Percentiles rank a stretch among this genome's conserved stretches.
Evolutionary conservation across 1,284 basidiomycete genomes (phyloP).

Genomic region (Apiotrichum porosum): DNA sequence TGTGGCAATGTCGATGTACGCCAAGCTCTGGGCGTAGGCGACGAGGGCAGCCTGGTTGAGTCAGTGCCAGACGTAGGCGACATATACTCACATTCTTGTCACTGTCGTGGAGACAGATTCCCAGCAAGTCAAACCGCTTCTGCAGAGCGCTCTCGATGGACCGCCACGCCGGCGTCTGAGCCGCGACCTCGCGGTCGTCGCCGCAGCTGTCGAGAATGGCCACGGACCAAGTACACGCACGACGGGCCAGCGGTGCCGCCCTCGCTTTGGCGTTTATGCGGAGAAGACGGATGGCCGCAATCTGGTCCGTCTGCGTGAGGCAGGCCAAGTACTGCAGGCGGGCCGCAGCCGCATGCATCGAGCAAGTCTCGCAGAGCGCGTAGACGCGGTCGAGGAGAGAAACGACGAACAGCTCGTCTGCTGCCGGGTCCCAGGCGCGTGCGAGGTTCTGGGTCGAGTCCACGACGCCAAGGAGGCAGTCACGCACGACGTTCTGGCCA

Average conservation of each 20-base stretch:
- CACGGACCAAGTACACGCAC: conserved; percentile 26
- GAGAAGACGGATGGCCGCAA: conserved; percentile 34
- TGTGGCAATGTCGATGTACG: conserved; percentile 2
- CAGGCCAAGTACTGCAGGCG: background rate
- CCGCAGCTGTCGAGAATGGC: conserved; percentile 8
- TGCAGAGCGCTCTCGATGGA: conserved; percentile 3
- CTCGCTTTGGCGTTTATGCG: conserved; percentile 22
- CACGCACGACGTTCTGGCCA: background rate
- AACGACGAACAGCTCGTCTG: background rate
- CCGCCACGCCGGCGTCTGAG: background rate
- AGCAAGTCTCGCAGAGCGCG: background rate
- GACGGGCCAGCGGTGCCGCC: conserved; percentile 28
- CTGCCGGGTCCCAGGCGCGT: conserved; percentile 5
- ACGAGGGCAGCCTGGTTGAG: conserved; percentile 17
- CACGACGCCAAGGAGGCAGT: conserved; percentile 3
- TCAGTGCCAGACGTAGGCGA: background rate
- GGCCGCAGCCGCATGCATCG: background rate
- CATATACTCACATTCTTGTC: conserved; percentile 49
- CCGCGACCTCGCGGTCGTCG: conserved; percentile 5
- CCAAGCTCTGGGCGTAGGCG: conserved; percentile 17
- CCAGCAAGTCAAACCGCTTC: conserved; percentile 71
- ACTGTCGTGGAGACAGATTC: conserved; percentile 65
- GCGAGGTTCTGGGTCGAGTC: conserved; percentile 10
- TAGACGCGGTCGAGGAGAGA: conserved; percentile 5
- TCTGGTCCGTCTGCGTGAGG: conserved; percentile 8